Evolutionary conservation across 495 filamentous ascomycete genomes (phyloP), one percentile per base, ranked within the genome.

Genomic region (Penicillium malachiteum): DNA sequence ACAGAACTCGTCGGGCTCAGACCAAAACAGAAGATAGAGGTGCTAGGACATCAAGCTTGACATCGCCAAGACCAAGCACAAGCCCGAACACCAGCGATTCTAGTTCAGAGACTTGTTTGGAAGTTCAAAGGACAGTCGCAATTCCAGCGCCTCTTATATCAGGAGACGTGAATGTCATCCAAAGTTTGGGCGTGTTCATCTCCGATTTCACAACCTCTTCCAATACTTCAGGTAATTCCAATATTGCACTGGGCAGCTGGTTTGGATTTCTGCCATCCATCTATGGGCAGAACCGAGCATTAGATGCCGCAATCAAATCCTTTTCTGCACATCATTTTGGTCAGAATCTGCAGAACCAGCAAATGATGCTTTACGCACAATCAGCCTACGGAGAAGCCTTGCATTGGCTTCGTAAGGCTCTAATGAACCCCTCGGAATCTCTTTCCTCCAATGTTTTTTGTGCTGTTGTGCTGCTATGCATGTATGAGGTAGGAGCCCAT

Each of bases 311-410:
- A 0, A 68, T 73, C 26, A 65, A 55, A 26, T 65, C 63, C 8
- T 73, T 73, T 47, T 46, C 56, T 18, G 67, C 67, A 17, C 61
- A 73, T 47, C 70, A 73, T 46, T 58, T 68, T 54, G 70, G 70
- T 7, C 63, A 52, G 21, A 18, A 60, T 10, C 54, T 50, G 14
- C 52, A 55, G 5, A 63, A 70, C 57, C 14, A 55, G 2, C 61
- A 63, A 37, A 69, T 70, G 46, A 33, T 69, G n/a, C 49, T 41
- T 9, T 73, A 68, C 59, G 65, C 68, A n/a, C 55, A 60, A 35
- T 62, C 47, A 30, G 45, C 67, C 13, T 73, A 73, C 18, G 61
- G 63, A 11, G 65, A 71, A 53, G 65, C 70, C 3, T 43, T 73
- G 34, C 43, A 50, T 14, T 55, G 63, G 37, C 62, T 73, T 6